Base-by-base conservation (phyloP, 306 rosid genomes). In the Corylus americana region DNA sequence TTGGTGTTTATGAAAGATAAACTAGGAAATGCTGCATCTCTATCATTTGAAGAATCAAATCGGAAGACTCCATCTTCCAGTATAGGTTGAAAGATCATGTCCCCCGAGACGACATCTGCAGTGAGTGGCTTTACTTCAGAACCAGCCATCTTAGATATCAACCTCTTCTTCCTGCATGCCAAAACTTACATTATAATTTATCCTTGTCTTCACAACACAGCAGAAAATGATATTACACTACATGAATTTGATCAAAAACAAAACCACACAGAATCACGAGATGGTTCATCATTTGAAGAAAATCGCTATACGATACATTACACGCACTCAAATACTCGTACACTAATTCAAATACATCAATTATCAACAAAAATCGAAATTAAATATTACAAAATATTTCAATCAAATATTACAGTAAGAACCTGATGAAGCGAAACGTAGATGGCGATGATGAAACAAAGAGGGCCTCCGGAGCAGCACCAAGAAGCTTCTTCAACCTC, bases 1-100 rank as follows among this genome's bases (percentile, higher is more conserved):
- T 75, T 85, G 75, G 87, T 80, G 67, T 88, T 87, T 49, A 77
- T 57, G 78, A 94, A 94, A 64, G 97, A 92, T 75, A 91, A 39
- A 78, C 97, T 94, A 11, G 98, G 97, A 86, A 44, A 75, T 71
- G 94, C 93, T 75, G 85, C 90, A 71, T 74, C 81, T 85, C 92
- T 88, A 86, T 85, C 93, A 81, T 80, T 68, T 50, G 80, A 91
- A 87, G 97, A 94, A 82, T 94, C 97, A 81, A 91, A 94, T 78
- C 98, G 90, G 73, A 91, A 94, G 55, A 94, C 88, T 59, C 96
- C 93, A 45, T 91, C 94, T 80, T 86, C 93, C 82, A 94, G 55
- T 57, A 94, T 88, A 77, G 97, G 92, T 80, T 86, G 87, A 70
- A 70, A 92, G 78, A 86, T 89, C 98, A 92, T 94, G 76, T 76